These are phyloP conservation scores for Pseudocercospora cruenta DNA, from an alignment of 2,329 filamentous ascomycete genomes.

Conservation along the genomic window DNA sequence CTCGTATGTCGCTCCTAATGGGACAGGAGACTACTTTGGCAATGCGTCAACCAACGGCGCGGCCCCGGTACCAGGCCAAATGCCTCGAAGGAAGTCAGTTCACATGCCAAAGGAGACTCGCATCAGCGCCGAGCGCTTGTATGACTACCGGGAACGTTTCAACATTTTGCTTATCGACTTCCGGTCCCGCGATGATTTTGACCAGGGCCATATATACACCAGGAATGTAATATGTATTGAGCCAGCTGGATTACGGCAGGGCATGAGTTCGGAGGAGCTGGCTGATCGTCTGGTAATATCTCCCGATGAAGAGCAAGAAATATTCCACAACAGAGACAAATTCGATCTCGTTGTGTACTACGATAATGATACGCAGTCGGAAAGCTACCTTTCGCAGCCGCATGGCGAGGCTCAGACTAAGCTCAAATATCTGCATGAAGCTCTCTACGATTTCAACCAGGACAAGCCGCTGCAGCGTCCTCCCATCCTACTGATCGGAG, in stretches of 20 bases:
- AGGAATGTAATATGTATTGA: constrained; percentile 88
- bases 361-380: constrained; percentile 69
- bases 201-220: constrained; percentile 85
- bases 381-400: constrained; percentile 57
- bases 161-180: constrained; percentile 84
- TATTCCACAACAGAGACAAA: constrained; percentile 72
- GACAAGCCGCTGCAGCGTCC: constrained; percentile 71
- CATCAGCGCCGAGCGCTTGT: constrained; percentile 72
- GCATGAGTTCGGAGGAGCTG: constrained; percentile 66
- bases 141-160: constrained; percentile 69
- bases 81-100: constrained; percentile 46
- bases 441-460: constrained; percentile 81
- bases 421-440: constrained; percentile 75
- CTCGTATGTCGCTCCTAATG: constrained; percentile 44
- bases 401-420: constrained; percentile 49
- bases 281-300: constrained; percentile 71
- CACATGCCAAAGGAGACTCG: constrained; percentile 59
- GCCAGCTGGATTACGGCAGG: constrained; percentile 72
- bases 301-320: constrained; percentile 71
- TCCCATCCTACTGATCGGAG: constrained; percentile 79
- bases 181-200: constrained; percentile 76
- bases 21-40: constrained; percentile 49
- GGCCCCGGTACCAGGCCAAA: constrained; percentile 13
- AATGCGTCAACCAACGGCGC: constrained; percentile 25
- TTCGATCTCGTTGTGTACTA: constrained; percentile 92